Base-by-base conservation (phyloP, 2,329 filamentous ascomycete species). In the Emericellopsis atlantica region DNA sequence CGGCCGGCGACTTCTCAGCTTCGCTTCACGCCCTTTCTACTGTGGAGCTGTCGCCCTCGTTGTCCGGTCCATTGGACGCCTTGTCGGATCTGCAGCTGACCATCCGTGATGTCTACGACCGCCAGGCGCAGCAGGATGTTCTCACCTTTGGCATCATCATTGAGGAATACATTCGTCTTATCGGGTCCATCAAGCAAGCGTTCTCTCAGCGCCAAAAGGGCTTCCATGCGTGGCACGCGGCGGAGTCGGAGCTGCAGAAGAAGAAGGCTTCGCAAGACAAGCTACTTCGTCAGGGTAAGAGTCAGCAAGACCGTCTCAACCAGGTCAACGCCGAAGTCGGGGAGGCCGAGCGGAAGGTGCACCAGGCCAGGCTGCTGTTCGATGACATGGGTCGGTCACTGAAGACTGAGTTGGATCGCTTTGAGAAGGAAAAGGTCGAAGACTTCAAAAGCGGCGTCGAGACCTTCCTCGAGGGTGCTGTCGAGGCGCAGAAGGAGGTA, bases 371-470 rank as follows among this genome's bases (percentile, higher is more conserved):
- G 41, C 64, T 96, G 43, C 64, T 95, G 36, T 98, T 98, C 54
- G 92, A 98, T 49, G 92, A 98, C 55, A 96, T 98, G 89, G 92
- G 92, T 12, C 74, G 88, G 11, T 66, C 95, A 55, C 92, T 98
- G 88, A 79, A 87, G 45, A 73, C 72, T 31, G 92, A 98, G 61
- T 70, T 98, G 49, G 92, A 96, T 53, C 74, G 89, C 15, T 98
- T 98, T 54, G 92, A 98, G 65, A 77, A 76, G 52, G 92, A 98
- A 64, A 98, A 98, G 69, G 92, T 98, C 4, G 92, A 98, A 58
- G 92, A 98, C 58, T 98, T 98, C 62, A 98, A 98, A 70, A 92
- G 84, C 46, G 90, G 89, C 0, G 89, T 98, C 2, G 92, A 98
- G 67, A 98, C 92, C 2, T 98, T 95, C 63, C 63, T 98, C 51